Conservation (phyloP, 495 filamentous ascomycete genomes). For the Friedmanniomyces simplex region DNA sequence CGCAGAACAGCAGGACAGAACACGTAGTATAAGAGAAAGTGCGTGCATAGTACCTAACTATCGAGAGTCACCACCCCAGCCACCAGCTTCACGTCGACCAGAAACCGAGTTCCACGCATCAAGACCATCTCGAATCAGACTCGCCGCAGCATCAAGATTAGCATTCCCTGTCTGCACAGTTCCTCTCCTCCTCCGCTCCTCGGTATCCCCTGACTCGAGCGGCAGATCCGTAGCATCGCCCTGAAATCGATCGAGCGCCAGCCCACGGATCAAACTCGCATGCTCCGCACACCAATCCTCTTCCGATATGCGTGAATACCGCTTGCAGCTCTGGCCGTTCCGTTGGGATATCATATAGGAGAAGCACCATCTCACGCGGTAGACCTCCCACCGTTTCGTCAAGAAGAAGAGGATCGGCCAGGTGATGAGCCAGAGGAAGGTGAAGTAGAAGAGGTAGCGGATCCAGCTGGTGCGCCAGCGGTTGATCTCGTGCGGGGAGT, state of each 20-base stretch:
- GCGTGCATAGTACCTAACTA: too few species aligned
- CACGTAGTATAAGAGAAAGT: too few species aligned
- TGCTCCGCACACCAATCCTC: conserved; percentile 23
- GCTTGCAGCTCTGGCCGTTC: conserved; percentile 10
- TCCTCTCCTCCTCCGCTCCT: conserved; percentile 16
- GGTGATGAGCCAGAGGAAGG: conserved; percentile 49
- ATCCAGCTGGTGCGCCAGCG: conserved; percentile 47
- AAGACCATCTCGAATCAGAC: conserved; percentile 8
- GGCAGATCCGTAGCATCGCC: conserved; percentile 19
- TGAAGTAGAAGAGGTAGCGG: conserved; percentile 48
- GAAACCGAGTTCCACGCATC: background rate
- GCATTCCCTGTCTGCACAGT: conserved; percentile 24
- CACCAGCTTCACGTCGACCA: background rate
- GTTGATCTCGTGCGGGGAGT: conserved; percentile 45
- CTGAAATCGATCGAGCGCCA: conserved; percentile 21
- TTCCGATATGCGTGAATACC: conserved; percentile 32
- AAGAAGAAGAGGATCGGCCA: conserved; percentile 55
- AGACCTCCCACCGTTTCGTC: conserved; percentile 52
- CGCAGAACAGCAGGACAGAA: too few species aligned
- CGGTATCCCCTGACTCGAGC: background rate
- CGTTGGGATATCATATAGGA: conserved; percentile 19
- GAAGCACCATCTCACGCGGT: conserved; percentile 43
- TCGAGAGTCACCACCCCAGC: conserved; percentile 8
- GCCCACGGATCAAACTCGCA: conserved; percentile 18
- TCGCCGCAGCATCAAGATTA: conserved; percentile 24